phyloP scores from a whole-genome alignment of 805 yeast genomes.

The Yueomyces sinensis region DNA sequence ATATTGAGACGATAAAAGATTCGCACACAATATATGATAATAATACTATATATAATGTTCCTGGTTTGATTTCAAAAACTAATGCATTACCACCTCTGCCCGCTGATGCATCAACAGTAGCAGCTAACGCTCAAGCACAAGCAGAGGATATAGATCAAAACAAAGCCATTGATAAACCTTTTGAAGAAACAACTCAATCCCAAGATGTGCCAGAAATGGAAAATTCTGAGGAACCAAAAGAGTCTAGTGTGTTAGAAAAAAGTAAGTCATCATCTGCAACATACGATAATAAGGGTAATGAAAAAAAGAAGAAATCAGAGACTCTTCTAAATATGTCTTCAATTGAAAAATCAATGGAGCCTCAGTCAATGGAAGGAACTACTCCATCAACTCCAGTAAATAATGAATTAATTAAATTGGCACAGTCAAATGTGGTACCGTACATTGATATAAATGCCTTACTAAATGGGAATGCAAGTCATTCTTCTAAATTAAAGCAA shows the following conservation, averaged over 20 bases:
- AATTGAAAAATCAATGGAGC: neutral
- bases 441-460: slow-evolving; percentile 29
- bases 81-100: slow-evolving; percentile 24
- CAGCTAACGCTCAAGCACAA: neutral
- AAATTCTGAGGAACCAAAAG: neutral
- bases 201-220: neutral
- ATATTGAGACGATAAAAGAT: slow-evolving; percentile 22
- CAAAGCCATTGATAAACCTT: no score
- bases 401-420: slow-evolving; percentile 17
- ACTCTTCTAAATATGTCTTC: neutral
- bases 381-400: slow-evolving; percentile 10
- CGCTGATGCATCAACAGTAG: slow-evolving; percentile 3
- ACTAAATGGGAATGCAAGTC: slow-evolving; percentile 15
- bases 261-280: neutral
- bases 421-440: slow-evolving; percentile 29
- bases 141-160: neutral
- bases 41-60: slow-evolving; percentile 24
- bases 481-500: slow-evolving; percentile 14
- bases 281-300: neutral
- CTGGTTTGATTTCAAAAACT: slow-evolving; percentile 19
- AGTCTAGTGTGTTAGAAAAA: neutral
- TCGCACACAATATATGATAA: slow-evolving; percentile 25
- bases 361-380: neutral
- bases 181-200: neutral
- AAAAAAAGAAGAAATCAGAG: neutral